phyloP scores from a whole-genome alignment of 768 basidiomycete species.

The Leucosporidium scottii region DNA sequence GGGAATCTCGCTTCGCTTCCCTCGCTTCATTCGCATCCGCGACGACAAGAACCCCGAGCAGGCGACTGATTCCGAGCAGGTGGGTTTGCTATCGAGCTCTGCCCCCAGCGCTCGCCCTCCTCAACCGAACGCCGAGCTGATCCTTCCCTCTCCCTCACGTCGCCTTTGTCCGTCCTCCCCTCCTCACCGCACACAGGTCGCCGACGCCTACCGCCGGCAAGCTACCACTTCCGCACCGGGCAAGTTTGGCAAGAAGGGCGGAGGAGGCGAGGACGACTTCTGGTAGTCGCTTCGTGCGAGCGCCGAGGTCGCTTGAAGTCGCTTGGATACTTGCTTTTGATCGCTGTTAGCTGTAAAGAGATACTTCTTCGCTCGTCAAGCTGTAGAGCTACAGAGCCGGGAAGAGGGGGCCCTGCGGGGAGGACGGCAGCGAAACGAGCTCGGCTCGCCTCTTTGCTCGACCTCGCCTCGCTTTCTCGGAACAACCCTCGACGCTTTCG shows the following conservation, averaged over 20 bases:
- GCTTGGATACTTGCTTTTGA: too few relatives aligned
- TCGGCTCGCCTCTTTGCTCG: too few relatives aligned
- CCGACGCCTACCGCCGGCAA: slow-evolving; percentile 35
- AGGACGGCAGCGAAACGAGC: too few relatives aligned
- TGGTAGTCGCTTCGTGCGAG: not conserved
- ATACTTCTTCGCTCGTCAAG: too few relatives aligned
- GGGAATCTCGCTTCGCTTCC: slow-evolving; percentile 88
- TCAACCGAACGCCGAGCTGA: not conserved
- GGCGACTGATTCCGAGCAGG: slow-evolving; percentile 88
- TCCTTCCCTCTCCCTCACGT: not conserved
- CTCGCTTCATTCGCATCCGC: slow-evolving; percentile 81
- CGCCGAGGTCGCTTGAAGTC: too few relatives aligned
- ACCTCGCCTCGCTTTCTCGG: too few relatives aligned
- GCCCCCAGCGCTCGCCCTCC: too few relatives aligned
- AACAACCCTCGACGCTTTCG: too few relatives aligned
- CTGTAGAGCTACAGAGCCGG: too few relatives aligned
- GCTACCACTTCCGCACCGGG: slow-evolving; percentile 19
- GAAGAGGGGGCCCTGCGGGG: too few relatives aligned
- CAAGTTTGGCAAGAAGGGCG: slow-evolving; percentile 27
- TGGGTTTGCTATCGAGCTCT: slow-evolving; percentile 36
- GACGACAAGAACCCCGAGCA: slow-evolving; percentile 92
- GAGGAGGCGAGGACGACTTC: slow-evolving; percentile 1
- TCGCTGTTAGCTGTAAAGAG: too few relatives aligned
- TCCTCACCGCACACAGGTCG: slow-evolving; percentile 9
- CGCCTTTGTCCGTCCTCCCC: not conserved